phyloP scores from a whole-genome alignment of 108 stramenopile genomes.

The Seminavis robusta region DNA sequence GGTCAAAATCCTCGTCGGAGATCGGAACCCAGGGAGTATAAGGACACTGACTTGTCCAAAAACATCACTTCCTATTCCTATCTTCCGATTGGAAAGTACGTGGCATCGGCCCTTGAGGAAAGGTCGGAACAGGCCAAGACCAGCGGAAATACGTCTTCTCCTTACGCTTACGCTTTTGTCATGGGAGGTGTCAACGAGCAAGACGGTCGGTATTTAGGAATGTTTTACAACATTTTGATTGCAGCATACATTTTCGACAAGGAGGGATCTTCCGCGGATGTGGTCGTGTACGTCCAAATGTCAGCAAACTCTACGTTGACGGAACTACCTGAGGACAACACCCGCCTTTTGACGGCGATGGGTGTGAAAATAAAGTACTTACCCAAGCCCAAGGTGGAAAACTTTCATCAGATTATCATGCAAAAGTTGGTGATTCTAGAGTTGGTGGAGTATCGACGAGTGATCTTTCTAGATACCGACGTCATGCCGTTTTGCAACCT shows the following conservation, averaged over 20 bases:
- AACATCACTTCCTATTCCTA: no score
- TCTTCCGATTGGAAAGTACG: no score
- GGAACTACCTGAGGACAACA: constrained; percentile 27
- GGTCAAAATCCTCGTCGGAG: no score
- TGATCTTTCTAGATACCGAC: constrained; percentile 70
- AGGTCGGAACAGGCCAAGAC: no score
- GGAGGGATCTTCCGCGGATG: constrained; percentile 32
- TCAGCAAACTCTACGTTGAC: constrained; percentile 13
- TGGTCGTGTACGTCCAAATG: constrained; percentile 40
- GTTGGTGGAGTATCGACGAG: constrained; percentile 57
- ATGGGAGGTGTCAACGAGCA: constrained; percentile 28
- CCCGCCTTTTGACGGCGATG: constrained; percentile 11
- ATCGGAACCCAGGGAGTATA: no score
- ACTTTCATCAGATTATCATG: constrained; percentile 32
- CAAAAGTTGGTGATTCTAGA: constrained; percentile 56
- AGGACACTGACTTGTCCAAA: no score
- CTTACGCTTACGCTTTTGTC: constrained; percentile 36
- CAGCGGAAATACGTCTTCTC: constrained; percentile 3
- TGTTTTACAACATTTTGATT: constrained; percentile 36
- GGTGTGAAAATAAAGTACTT: constrained; percentile 32
- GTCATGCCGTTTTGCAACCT: constrained; percentile 56
- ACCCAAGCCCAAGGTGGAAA: constrained; percentile 15
- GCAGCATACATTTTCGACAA: constrained; percentile 28
- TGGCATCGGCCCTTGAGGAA: no score
- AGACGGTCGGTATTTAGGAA: constrained; percentile 25